Conservation (phyloP, 2,329 filamentous ascomycete genomes). For the Colletotrichum sp. region DNA sequence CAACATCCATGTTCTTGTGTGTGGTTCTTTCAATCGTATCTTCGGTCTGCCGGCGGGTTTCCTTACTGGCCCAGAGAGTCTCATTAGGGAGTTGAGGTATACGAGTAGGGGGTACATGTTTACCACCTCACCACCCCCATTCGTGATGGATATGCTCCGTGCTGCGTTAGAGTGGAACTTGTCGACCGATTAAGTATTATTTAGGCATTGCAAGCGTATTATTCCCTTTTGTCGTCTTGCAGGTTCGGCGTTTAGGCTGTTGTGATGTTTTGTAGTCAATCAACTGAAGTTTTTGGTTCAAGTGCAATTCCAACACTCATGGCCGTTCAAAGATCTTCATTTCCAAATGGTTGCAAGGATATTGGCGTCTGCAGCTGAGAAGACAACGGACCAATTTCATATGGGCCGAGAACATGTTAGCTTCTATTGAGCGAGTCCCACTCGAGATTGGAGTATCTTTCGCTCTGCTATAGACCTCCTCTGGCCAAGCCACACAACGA, state of each 20-base stretch:
- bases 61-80: neutral
- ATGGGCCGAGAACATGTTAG: neutral
- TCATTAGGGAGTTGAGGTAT: conserved; percentile 17
- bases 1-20: neutral
- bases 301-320: neutral
- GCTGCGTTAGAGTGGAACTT: neutral
- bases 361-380: neutral
- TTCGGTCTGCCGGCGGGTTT: conserved; percentile 12
- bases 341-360: neutral
- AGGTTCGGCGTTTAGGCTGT: neutral
- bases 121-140: conserved; percentile 10
- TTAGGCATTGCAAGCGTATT: neutral
- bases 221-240: neutral
- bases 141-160: conserved; percentile 16
- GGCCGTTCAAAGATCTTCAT: neutral
- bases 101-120: conserved; percentile 18
- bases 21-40: conserved; percentile 5
- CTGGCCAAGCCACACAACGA: neutral
- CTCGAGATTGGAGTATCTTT: neutral
- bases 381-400: neutral
- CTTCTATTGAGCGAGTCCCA: neutral
- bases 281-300: too few species aligned
- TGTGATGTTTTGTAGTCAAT: neutral
- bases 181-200: neutral
- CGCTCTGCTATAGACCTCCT: neutral